A percentile compares a stretch with the other conserved stretches of the same genome.
Evolutionary conservation across 108 stramenopile species (phyloP).

Genomic region (Mediolabrus comicus): DNA sequence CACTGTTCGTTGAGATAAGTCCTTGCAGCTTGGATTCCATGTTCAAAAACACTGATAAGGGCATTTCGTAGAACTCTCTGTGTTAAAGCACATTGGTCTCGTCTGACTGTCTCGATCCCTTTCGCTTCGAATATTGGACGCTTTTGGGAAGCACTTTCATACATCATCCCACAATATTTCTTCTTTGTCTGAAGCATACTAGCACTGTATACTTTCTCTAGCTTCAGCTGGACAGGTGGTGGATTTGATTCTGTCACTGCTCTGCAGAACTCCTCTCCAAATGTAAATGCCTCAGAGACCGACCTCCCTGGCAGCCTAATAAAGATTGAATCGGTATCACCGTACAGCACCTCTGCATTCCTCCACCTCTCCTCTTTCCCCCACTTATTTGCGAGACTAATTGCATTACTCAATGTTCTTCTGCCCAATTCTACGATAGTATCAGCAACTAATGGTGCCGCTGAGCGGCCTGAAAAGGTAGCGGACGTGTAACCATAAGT

Average conservation of each 20-base stretch:
- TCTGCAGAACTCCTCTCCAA: constrained; percentile 88
- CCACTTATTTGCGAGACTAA: constrained; percentile 82
- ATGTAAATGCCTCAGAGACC: constrained; percentile 87
- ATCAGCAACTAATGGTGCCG: constrained; percentile 95
- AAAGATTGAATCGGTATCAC: constrained; percentile 98
- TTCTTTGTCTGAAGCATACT: constrained; percentile 90
- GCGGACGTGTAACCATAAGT: constrained; percentile 98
- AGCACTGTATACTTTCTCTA: constrained; percentile 96
- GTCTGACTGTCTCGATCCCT: constrained; percentile 84
- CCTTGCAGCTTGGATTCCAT: constrained; percentile 53
- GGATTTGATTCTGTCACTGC: constrained; percentile 87
- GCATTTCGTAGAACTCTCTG: constrained; percentile 80
- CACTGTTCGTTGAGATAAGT: constrained; percentile 79
- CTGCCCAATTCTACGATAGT: constrained; percentile 95
- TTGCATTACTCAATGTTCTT: constrained; percentile 82
- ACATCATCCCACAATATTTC: constrained; percentile 91
- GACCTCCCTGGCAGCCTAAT: constrained; percentile 87
- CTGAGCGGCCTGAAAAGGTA: constrained; percentile 94
- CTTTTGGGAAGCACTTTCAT: constrained; percentile 67
- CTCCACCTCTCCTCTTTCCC: constrained; percentile 66
- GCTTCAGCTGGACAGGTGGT: constrained; percentile 91
- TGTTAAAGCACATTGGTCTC: constrained; percentile 84
- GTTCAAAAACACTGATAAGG: constrained; percentile 69
- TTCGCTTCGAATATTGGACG: constrained; percentile 84
- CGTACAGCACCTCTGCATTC: constrained; percentile 75